These are phyloP conservation scores for Purpureocillium lavendulum DNA, from an alignment of 2,329 filamentous ascomycete genomes.

Conservation along the genomic window DNA sequence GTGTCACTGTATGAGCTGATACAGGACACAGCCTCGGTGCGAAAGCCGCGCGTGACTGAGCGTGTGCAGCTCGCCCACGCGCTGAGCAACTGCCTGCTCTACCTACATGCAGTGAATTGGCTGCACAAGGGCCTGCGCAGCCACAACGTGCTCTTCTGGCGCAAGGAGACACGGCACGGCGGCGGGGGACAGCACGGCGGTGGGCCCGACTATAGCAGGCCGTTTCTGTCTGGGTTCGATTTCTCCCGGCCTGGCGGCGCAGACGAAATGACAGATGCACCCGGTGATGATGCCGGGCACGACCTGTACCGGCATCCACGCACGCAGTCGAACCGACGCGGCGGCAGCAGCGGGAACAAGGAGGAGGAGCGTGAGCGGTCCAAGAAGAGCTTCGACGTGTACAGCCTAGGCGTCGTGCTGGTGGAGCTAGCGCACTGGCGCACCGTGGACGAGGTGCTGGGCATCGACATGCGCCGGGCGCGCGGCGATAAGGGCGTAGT, in stretches of 20 bases:
- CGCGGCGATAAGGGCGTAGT: conserved; percentile 28
- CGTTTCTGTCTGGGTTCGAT: conserved; percentile 45
- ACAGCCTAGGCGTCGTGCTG: conserved; percentile 42
- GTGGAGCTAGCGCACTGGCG: conserved; percentile 47
- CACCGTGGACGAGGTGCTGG: conserved; percentile 33
- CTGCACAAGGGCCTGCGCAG: conserved; percentile 50
- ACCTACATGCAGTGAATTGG: conserved; percentile 48
- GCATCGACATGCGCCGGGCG: conserved; percentile 24
- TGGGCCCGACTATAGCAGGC: conserved; percentile 26
- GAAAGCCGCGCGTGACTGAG: conserved; percentile 40
- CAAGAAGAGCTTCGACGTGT: conserved; percentile 43
- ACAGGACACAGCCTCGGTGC: conserved; percentile 16
- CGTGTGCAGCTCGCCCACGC: conserved; percentile 42
- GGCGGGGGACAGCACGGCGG: conserved; percentile 13
- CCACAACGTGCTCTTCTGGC: conserved; percentile 45
- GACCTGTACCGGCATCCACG: conserved; percentile 43
- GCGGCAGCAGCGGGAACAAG: no score
- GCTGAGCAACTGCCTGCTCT: conserved; percentile 43
- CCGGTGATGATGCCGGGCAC: conserved; percentile 31
- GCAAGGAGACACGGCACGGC: conserved; percentile 11
- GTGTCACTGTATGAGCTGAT: conserved; percentile 41
- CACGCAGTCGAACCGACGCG: conserved; percentile 26
- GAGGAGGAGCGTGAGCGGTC: conserved; percentile 22
- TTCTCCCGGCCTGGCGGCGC: conserved; percentile 40
- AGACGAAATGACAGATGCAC: conserved; percentile 42